Evolutionary conservation across 192 early-diverging fungal genomes (phyloP).

Genomic region (Podila verticillata): DNA sequence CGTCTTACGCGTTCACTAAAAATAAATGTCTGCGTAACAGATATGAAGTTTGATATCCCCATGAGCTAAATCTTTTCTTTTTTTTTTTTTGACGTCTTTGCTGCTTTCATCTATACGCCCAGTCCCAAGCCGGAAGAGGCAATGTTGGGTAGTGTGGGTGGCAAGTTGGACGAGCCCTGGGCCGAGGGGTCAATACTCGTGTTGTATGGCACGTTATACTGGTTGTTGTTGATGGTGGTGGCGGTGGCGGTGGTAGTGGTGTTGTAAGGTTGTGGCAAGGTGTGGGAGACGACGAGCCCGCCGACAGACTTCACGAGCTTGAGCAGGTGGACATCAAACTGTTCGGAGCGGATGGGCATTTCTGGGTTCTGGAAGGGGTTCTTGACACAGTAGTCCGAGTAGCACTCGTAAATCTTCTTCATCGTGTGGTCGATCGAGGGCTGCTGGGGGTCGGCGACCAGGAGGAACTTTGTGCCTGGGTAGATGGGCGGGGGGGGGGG

Average conservation of each 20-base stretch:
- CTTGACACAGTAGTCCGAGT: slow-evolving; percentile 98
- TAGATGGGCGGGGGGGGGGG: not conserved
- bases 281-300: slow-evolving; percentile 21
- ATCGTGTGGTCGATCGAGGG: slow-evolving; percentile 70
- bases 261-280: not conserved
- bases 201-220: not conserved
- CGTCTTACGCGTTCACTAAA: too few relatives aligned
- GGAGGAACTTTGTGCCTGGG: slow-evolving; percentile 93
- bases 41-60: too few relatives aligned
- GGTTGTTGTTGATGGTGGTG: not conserved
- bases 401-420: slow-evolving; percentile 83
- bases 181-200: not conserved
- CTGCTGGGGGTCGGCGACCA: slow-evolving; percentile 86
- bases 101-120: slow-evolving; percentile 6
- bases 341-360: slow-evolving; percentile 97
- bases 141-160: slow-evolving; percentile 32
- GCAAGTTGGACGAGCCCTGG: not conserved
- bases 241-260: too few relatives aligned
- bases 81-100: not conserved
- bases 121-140: slow-evolving; percentile 30
- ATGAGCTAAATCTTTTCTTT: not conserved
- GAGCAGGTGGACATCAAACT: slow-evolving; percentile 87
- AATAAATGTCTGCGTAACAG: too few relatives aligned
- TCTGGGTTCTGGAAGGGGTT: slow-evolving; percentile 99
- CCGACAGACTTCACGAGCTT: slow-evolving; percentile 69